A percentile compares a stretch with the other conserved stretches of the same genome.
These are phyloP conservation scores for Candolleomyces efflorescens DNA, from an alignment of 768 basidiomycete genomes.

Conservation along the genomic window DNA sequence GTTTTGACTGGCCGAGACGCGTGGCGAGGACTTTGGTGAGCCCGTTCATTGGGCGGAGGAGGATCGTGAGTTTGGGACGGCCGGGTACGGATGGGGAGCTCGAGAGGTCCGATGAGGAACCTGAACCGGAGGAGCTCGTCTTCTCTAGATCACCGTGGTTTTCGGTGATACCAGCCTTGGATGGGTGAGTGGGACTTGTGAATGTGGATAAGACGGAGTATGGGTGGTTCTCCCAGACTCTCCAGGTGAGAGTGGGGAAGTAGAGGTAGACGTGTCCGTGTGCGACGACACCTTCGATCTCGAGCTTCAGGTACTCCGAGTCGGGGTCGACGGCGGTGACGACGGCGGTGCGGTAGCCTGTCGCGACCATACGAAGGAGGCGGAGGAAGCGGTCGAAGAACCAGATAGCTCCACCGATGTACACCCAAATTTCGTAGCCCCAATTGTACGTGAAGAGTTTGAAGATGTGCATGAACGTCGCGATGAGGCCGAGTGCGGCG, in stretches of 20 bases:
- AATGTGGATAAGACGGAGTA: slow-evolving; percentile 7
- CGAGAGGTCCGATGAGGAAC: no score
- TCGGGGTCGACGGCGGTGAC: slow-evolving; percentile 4
- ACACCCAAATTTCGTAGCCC: slow-evolving; percentile 13
- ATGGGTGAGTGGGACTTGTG: not conserved
- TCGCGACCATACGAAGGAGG: slow-evolving; percentile 4
- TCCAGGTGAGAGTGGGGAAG: slow-evolving; percentile 9
- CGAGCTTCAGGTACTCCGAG: slow-evolving; percentile 6
- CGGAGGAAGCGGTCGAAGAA: slow-evolving; percentile 7
- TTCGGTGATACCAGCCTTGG: not conserved
- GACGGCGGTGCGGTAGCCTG: slow-evolving; percentile 3
- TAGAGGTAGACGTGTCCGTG: slow-evolving; percentile 8
- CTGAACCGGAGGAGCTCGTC: not conserved
- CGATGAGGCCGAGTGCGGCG: slow-evolving; percentile 15
- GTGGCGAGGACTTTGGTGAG: not conserved
- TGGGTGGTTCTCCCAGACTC: slow-evolving; percentile 11
- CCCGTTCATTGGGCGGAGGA: slow-evolving; percentile 5
- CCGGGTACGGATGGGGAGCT: no score
- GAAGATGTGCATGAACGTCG: slow-evolving; percentile 9
- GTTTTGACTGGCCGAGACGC: not conserved
- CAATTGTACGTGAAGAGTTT: slow-evolving; percentile 7
- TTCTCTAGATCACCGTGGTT: not conserved
- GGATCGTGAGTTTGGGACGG: not conserved
- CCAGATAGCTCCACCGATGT: slow-evolving; percentile 9
- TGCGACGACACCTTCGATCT: slow-evolving; percentile 8